Evolutionary conservation across 2,329 filamentous ascomycete species (phyloP), one percentile per base, ranked within the genome.

Genomic region (Aspergillus melleus): DNA sequence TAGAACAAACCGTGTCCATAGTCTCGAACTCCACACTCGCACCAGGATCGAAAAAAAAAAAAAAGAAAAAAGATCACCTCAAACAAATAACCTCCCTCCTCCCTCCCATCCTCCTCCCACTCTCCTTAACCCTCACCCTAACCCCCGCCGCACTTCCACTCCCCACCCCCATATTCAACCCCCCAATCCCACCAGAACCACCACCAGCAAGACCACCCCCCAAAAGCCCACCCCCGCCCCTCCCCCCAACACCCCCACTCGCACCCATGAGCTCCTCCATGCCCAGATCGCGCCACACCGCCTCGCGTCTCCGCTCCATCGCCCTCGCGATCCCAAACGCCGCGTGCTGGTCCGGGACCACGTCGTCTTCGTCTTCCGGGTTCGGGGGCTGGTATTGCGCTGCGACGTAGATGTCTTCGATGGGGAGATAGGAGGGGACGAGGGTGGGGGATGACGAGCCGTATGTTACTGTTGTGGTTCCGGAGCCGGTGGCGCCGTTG

Each of bases 301-400:
- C 77, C 72, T 84, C 83, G 52, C 78, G 76, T 61, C 79, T 78
- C 52, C 77, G 77, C 70, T 86, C 82, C 68, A 86, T 87, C 0
- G 86, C 86, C 47, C 86, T 77, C 70, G 84, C 81, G 60, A 89
- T 89, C 1, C 86, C 86, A 74, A 88, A 89, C 2, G 86, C 86
- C 0, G 86, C 86, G 72, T 88, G 86, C 72, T 88, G 86, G 65
- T 88, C 86, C 0, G 86, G 86, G 14, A 88, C 86, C 2, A 88
- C 84, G 64, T 88, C 86, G 62, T 88, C 86, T 70, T 89, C 86
- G 63, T 88, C 86, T 69, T 88, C 86, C 0, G 86, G 86, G 62
- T 88, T 88, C 14, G 86, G 73, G 0, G 86, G 86, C 68, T 88
- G 84, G 59, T 86, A 82, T 59, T 88, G 83, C 16, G 83, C 81